Conservation (phyloP, 1,139 yeast species). For the Ogataea hybrid region DNA sequence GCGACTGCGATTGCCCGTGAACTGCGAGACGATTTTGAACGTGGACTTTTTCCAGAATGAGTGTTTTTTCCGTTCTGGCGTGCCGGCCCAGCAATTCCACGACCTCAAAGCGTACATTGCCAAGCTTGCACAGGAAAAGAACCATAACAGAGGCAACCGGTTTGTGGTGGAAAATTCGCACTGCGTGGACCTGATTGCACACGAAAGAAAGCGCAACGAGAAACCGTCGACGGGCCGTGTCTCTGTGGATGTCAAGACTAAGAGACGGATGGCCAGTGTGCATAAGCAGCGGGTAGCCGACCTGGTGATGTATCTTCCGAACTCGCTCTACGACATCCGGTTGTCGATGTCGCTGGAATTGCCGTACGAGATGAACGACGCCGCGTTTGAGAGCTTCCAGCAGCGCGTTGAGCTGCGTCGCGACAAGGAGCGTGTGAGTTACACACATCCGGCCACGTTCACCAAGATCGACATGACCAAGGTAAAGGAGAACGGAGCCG, state of each 20-base stretch:
- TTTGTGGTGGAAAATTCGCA: no score
- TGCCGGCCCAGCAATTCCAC: no score
- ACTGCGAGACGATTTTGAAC: no score
- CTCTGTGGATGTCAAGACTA: slow-evolving; percentile 65
- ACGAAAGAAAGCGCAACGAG: no score
- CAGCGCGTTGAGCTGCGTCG: slow-evolving; percentile 48
- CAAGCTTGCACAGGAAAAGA: no score
- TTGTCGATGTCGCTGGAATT: slow-evolving; percentile 74
- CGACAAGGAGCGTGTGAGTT: slow-evolving; percentile 62
- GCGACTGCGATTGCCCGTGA: no score
- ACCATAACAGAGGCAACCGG: no score
- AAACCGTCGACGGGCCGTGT: slow-evolving; percentile 58
- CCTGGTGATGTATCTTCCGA: slow-evolving; percentile 70
- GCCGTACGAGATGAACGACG: slow-evolving; percentile 57
- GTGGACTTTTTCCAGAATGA: no score
- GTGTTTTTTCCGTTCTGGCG: no score
- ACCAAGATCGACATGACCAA: slow-evolving; percentile 70
- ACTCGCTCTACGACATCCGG: slow-evolving; percentile 73
- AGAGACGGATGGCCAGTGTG: slow-evolving; percentile 64
- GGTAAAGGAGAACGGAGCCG: slow-evolving; percentile 39
- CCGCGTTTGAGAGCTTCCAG: slow-evolving; percentile 47
- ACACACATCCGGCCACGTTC: slow-evolving; percentile 64
- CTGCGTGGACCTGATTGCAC: no score
- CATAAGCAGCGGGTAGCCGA: slow-evolving; percentile 72
- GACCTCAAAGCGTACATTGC: no score